phyloP scores from a whole-genome alignment of 768 basidiomycete species.

The Amanita rimosa region DNA sequence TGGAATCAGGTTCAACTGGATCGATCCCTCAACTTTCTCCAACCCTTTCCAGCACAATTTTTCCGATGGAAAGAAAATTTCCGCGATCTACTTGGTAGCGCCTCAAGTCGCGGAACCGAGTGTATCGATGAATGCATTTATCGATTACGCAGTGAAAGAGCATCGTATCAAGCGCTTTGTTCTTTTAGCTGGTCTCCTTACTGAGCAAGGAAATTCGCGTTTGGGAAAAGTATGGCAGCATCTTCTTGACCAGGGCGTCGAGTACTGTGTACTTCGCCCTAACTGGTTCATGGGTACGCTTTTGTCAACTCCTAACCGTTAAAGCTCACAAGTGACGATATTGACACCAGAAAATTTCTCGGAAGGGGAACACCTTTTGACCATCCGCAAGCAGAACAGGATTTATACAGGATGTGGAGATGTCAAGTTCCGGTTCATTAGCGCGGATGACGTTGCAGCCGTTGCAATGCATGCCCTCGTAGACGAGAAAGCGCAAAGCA shows the following conservation, averaged over 20 bases:
- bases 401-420: not conserved
- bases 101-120: not conserved
- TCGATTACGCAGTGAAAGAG: not conserved
- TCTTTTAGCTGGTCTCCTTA: not conserved
- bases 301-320: not conserved
- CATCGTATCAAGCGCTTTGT: not conserved
- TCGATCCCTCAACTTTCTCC: not conserved
- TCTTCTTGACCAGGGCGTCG: not conserved
- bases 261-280: not conserved
- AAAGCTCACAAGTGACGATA: not conserved
- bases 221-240: not conserved
- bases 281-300: not conserved
- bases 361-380: not conserved
- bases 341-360: not conserved
- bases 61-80: not conserved
- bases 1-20: not conserved
- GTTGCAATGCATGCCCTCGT: not conserved
- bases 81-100: not conserved
- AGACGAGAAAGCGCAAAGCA: not conserved
- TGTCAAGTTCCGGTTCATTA: not conserved
- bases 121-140: not conserved
- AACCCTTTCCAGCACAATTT: not conserved
- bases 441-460: not conserved
- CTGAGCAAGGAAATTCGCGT: not conserved
- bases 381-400: not conserved